Conservation (phyloP, 768 basidiomycete species). For the Lactarius hatsudake region DNA sequence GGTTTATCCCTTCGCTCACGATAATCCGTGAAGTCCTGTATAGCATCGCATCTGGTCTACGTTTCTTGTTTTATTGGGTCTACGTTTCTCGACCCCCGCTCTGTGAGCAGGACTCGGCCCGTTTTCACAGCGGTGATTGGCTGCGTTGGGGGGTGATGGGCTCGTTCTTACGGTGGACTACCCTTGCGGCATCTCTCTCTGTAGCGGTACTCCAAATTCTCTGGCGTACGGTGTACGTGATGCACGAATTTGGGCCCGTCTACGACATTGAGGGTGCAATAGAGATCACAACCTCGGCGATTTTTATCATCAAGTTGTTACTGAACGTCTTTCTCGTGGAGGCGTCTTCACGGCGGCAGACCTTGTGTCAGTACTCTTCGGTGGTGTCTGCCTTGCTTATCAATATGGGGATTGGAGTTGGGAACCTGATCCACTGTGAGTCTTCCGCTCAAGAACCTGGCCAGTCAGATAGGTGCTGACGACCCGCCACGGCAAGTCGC, state of each 20-base stretch:
- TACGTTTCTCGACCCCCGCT: constrained; percentile 59
- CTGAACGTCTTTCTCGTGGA: constrained; percentile 53
- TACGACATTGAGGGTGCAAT: constrained; percentile 59
- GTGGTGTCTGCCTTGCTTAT: constrained; percentile 53
- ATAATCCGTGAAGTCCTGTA: constrained; percentile 58
- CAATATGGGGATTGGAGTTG: constrained; percentile 52
- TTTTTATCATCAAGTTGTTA: constrained; percentile 62
- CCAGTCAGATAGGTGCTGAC: not conserved
- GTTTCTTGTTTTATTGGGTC: constrained; percentile 68
- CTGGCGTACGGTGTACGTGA: constrained; percentile 50
- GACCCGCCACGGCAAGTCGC: constrained; percentile 43
- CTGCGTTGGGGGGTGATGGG: constrained; percentile 59
- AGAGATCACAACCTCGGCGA: constrained; percentile 53
- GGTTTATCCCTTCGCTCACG: constrained; percentile 40
- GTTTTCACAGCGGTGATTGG: constrained; percentile 58
- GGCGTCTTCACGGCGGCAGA: constrained; percentile 39
- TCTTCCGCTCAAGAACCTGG: constrained; percentile 20
- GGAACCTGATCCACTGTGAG: constrained; percentile 58
- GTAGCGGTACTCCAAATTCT: constrained; percentile 58
- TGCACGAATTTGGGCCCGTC: constrained; percentile 42
- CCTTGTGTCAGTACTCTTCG: constrained; percentile 46
- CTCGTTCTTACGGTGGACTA: constrained; percentile 47
- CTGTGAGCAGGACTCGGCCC: constrained; percentile 36
- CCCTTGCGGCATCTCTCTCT: constrained; percentile 44
- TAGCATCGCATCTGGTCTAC: constrained; percentile 53